Conservation (phyloP, 495 filamentous ascomycete genomes). For the Aspergillus bertholletiae region DNA sequence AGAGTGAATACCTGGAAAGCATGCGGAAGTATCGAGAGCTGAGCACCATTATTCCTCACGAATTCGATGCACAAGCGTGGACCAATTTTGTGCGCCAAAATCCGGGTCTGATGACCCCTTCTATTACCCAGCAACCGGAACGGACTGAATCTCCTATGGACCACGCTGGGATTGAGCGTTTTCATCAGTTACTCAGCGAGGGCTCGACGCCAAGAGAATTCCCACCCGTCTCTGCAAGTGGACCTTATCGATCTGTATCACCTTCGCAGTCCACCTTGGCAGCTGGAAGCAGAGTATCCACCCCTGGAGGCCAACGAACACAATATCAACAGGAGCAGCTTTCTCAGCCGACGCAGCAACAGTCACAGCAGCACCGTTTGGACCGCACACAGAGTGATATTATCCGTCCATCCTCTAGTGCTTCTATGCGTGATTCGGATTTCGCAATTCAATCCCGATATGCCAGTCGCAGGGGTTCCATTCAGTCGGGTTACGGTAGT, state of each 20-base stretch:
- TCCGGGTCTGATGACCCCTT: slow-evolving; percentile 40
- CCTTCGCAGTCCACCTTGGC: slow-evolving; percentile 34
- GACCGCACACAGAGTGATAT: slow-evolving; percentile 28
- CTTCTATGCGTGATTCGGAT: slow-evolving; percentile 40
- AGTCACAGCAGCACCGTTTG: slow-evolving; percentile 11
- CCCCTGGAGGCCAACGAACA: slow-evolving; percentile 26
- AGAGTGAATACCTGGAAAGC: slow-evolving; percentile 63
- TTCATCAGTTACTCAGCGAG: slow-evolving; percentile 48
- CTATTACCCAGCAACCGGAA: slow-evolving; percentile 28
- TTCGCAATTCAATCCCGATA: slow-evolving; percentile 27
- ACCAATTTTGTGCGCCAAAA: slow-evolving; percentile 60
- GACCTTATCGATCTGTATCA: slow-evolving; percentile 31
- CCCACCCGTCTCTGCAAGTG: slow-evolving; percentile 25
- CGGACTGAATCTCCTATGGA: slow-evolving; percentile 39
- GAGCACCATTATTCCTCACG: slow-evolving; percentile 57
- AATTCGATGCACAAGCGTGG: slow-evolving; percentile 70
- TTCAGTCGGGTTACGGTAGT: slow-evolving; percentile 60
- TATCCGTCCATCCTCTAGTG: slow-evolving; percentile 48
- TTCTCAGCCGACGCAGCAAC: slow-evolving; percentile 1
- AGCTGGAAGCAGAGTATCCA: slow-evolving; percentile 32
- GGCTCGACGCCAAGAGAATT: slow-evolving; percentile 42
- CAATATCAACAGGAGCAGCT: slow-evolving; percentile 20
- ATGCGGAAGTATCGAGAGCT: slow-evolving; percentile 59
- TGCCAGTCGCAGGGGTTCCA: slow-evolving; percentile 31
- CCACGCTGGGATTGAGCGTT: slow-evolving; percentile 52